Conservation (phyloP, 305 asterid species). For the Solanum hybrid region DNA sequence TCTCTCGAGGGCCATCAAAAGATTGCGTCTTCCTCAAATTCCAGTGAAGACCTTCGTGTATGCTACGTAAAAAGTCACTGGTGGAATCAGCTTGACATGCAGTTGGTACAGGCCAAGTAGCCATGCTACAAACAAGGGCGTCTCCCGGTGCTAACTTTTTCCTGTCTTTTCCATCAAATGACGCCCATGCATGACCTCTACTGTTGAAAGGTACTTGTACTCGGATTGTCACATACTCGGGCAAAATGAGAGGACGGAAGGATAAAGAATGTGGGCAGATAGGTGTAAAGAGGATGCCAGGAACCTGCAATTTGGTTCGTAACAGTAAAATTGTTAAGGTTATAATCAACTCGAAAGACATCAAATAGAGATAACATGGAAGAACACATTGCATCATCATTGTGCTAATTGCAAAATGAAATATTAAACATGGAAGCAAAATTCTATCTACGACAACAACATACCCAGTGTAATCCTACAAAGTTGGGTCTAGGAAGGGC, state of each 20-base stretch:
- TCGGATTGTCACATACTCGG: slow-evolving; percentile 74
- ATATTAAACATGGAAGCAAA: background rate
- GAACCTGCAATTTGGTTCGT: slow-evolving; percentile 43
- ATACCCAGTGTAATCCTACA: background rate
- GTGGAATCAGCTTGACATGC: slow-evolving; percentile 85
- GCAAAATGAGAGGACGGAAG: slow-evolving; percentile 85
- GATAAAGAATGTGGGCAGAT: slow-evolving; percentile 96
- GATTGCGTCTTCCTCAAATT: slow-evolving; percentile 85
- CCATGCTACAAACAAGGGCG: slow-evolving; percentile 94
- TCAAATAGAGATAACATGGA: background rate
- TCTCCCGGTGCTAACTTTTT: slow-evolving; percentile 80
- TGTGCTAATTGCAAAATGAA: background rate
- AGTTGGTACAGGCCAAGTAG: slow-evolving; percentile 98
- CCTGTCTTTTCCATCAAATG: slow-evolving; percentile 91
- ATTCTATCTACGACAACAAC: background rate
- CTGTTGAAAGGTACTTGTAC: slow-evolving; percentile 86
- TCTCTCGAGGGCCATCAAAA: slow-evolving; percentile 71
- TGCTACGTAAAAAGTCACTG: slow-evolving; percentile 72
- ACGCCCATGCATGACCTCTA: slow-evolving; percentile 94
- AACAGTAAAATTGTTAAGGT: background rate
- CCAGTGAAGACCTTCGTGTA: slow-evolving; percentile 97
- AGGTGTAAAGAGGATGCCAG: slow-evolving; percentile 88
- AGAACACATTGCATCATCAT: background rate
- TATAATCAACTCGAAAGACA: background rate
- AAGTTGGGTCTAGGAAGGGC: background rate